Conservation (phyloP, 2,329 filamentous ascomycete species). For the Colletotrichum navitas region DNA sequence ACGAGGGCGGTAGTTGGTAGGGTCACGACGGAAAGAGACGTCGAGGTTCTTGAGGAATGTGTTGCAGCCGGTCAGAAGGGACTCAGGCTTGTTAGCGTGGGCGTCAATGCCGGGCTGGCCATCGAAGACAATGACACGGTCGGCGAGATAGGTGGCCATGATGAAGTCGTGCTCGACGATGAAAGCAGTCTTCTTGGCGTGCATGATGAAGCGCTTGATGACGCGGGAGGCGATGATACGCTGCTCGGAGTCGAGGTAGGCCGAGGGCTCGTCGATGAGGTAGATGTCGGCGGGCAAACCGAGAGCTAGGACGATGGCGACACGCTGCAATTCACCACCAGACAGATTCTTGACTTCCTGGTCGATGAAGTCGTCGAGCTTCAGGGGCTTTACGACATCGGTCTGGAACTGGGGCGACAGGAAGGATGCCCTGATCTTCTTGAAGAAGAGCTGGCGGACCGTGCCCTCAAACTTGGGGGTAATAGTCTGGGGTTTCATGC, state of each 20-base stretch:
- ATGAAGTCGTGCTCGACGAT: constrained; percentile 99
- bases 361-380: constrained; percentile 98
- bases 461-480: constrained; percentile 98
- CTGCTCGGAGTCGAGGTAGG: constrained; percentile 98
- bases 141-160: constrained; percentile 84
- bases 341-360: constrained; percentile 99
- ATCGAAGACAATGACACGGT: constrained; percentile 98
- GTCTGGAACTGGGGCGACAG: constrained; percentile 98
- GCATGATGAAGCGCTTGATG: constrained; percentile 99
- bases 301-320: constrained; percentile 96
- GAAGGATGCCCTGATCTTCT: constrained; percentile 98
- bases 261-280: constrained; percentile 96
- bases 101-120: constrained; percentile 90
- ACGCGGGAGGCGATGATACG: constrained; percentile 97
- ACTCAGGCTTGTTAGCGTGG: constrained; percentile 90
- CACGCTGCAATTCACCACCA: constrained; percentile 99
- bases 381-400: constrained; percentile 99
- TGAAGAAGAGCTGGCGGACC: constrained; percentile 98
- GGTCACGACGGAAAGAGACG: constrained; percentile 98
- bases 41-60: constrained; percentile 95
- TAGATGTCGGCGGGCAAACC: constrained; percentile 98
- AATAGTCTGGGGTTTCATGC: constrained; percentile 99
- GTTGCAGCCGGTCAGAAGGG: constrained; percentile 95
- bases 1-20: constrained; percentile 93
- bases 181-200: constrained; percentile 99